Percentiles rank a stretch among this genome's conserved stretches.
Evolutionary conservation across 495 filamentous ascomycete species (phyloP).

Genomic region (Darksidea phi): DNA sequence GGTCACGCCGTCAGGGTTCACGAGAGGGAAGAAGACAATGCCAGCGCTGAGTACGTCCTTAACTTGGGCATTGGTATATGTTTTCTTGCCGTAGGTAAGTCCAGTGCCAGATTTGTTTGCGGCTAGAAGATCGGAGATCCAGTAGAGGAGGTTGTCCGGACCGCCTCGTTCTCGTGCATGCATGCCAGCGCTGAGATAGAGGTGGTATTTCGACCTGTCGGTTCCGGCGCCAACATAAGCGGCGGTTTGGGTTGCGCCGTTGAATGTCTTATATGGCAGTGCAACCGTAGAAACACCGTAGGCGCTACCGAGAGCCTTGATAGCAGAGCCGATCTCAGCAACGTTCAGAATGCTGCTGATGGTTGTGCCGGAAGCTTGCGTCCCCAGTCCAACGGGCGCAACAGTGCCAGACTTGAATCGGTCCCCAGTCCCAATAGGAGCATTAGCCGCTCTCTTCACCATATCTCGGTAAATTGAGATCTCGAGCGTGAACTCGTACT

Average conservation of each 20-base stretch:
- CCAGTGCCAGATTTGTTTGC: slow-evolving; percentile 43
- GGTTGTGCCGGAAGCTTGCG: not conserved
- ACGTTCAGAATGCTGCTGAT: slow-evolving; percentile 41
- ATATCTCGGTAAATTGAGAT: slow-evolving; percentile 3
- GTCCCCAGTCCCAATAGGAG: slow-evolving; percentile 40
- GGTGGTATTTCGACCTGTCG: slow-evolving; percentile 37
- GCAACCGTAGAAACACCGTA: slow-evolving; percentile 38
- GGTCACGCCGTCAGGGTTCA: slow-evolving; percentile 64
- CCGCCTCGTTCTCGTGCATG: slow-evolving; percentile 45
- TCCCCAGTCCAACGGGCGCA: slow-evolving; percentile 39
- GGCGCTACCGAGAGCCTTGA: slow-evolving; percentile 39
- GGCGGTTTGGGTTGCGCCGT: slow-evolving; percentile 33
- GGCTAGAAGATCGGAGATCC: slow-evolving; percentile 42
- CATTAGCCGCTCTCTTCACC: slow-evolving; percentile 13
- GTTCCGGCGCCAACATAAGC: slow-evolving; percentile 35
- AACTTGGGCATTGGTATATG: slow-evolving; percentile 46
- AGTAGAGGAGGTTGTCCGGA: slow-evolving; percentile 44
- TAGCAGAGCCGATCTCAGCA: slow-evolving; percentile 41
- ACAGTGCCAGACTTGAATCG: slow-evolving; percentile 37
- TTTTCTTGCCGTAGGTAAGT: slow-evolving; percentile 44
- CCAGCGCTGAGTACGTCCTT: slow-evolving; percentile 41
- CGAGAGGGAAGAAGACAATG: slow-evolving; percentile 56
- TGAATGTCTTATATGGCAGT: slow-evolving; percentile 42
- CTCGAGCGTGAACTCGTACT: slow-evolving; percentile 1
- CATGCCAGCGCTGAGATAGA: slow-evolving; percentile 42